A percentile compares a stretch with the other conserved stretches of the same genome.
phyloP scores from a whole-genome alignment of 192 early-diverging fungal species.

The Radiomyces spectabilis region DNA sequence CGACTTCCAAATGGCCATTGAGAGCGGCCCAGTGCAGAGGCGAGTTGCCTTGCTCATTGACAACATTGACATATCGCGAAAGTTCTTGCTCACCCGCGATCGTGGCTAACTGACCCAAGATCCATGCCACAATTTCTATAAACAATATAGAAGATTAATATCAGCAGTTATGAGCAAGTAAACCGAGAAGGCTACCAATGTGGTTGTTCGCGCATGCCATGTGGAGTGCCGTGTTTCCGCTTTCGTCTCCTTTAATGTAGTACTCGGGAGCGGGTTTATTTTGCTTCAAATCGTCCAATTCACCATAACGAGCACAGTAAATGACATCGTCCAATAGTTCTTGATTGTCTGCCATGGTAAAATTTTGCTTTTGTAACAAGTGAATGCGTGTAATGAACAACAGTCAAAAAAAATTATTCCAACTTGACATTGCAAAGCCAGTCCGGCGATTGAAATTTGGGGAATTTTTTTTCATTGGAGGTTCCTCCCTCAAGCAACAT shows the following conservation, averaged over 20 bases:
- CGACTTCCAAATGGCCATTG: slow-evolving; percentile 67
- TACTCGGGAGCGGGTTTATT: slow-evolving; percentile 15
- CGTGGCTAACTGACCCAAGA: slow-evolving; percentile 30
- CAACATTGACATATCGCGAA: slow-evolving; percentile 34
- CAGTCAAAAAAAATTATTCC: no score
- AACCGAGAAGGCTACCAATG: slow-evolving; percentile 34
- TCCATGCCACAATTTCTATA: slow-evolving; percentile 45
- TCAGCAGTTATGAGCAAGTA: neutral
- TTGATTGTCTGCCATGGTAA: slow-evolving; percentile 1
- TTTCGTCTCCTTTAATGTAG: slow-evolving; percentile 36
- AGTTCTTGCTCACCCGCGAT: slow-evolving; percentile 5
- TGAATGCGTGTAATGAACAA: neutral
- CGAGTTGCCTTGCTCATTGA: slow-evolving; percentile 59
- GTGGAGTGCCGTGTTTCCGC: slow-evolving; percentile 65
- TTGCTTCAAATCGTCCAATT: slow-evolving; percentile 59
- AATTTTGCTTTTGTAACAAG: neutral
- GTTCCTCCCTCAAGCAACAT: no score
- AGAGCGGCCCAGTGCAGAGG: slow-evolving; percentile 82
- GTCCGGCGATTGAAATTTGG: no score
- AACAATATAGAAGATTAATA: neutral
- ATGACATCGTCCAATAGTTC: slow-evolving; percentile 48
- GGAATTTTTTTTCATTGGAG: no score
- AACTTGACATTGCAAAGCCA: no score
- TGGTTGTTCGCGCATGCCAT: slow-evolving; percentile 81
- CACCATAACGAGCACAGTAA: slow-evolving; percentile 65